These are phyloP conservation scores for Candida koratica DNA, from an alignment of 805 yeast species.

Conservation along the genomic window DNA sequence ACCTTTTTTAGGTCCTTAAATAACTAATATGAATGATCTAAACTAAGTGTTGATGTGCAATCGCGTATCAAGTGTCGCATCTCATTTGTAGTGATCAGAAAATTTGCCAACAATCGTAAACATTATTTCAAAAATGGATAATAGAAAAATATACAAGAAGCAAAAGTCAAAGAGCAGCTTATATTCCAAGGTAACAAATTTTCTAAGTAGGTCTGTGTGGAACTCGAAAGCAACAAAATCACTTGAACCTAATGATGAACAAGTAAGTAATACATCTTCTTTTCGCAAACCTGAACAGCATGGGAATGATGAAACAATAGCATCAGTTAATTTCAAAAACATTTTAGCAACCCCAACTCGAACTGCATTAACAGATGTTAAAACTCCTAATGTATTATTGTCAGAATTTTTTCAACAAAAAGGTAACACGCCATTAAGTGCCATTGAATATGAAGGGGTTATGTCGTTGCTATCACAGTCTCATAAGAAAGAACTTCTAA, in stretches of 20 bases:
- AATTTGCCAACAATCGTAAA: conserved; percentile 4
- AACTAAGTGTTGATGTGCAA: too few species aligned
- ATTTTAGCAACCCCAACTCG: neutral
- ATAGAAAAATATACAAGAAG: conserved; percentile 15
- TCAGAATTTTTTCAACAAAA: conserved; percentile 68
- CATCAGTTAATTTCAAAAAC: neutral
- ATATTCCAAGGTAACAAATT: conserved; percentile 4
- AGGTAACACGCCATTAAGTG: conserved; percentile 71
- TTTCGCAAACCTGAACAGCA: too few species aligned
- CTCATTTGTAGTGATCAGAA: conserved; percentile 5
- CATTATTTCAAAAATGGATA: conserved; percentile 11
- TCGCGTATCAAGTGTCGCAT: too few species aligned
- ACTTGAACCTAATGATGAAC: conserved; percentile 1
- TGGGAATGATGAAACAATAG: too few species aligned
- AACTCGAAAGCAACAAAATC: too few species aligned
- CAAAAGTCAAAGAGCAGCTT: conserved; percentile 5
- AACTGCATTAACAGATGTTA: neutral
- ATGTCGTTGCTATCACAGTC: conserved; percentile 44
- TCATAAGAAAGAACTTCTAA: conserved; percentile 9
- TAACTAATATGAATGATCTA: too few species aligned
- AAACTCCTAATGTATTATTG: conserved; percentile 49
- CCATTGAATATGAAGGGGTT: conserved; percentile 80
- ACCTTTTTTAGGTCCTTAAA: too few species aligned
- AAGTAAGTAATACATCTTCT: neutral
- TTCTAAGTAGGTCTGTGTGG: conserved; percentile 8